Conservation (phyloP, 768 basidiomycete genomes). For the Naganishia antarctica region DNA sequence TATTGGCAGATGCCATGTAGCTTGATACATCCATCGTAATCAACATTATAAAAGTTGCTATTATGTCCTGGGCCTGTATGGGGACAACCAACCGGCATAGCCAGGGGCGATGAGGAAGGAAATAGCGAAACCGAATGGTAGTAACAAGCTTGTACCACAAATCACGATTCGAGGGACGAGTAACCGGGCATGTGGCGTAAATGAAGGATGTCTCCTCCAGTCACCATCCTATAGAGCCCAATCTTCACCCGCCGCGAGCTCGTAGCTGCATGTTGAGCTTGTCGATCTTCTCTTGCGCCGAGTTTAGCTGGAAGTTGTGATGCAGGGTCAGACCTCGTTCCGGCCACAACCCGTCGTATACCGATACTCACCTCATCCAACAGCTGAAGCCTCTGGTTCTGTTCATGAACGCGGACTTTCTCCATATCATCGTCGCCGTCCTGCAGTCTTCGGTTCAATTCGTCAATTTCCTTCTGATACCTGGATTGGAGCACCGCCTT, state of each 20-base stretch:
- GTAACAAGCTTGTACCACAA: too few species aligned
- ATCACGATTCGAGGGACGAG: too few species aligned
- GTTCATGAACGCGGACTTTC: conserved; percentile 52
- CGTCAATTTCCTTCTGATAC: conserved; percentile 52
- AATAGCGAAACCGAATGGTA: too few species aligned
- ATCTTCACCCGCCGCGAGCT: neutral
- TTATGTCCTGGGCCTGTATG: too few species aligned
- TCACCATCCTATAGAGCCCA: neutral
- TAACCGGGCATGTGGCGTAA: too few species aligned
- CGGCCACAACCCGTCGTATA: conserved; percentile 14
- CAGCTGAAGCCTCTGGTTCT: conserved; percentile 73
- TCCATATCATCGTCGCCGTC: conserved; percentile 62
- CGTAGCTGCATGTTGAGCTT: conserved; percentile 10
- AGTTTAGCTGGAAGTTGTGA: conserved; percentile 17
- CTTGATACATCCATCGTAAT: too few species aligned
- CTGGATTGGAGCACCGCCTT: conserved; percentile 56
- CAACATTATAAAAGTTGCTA: too few species aligned
- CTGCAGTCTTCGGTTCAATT: conserved; percentile 62
- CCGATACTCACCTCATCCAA: conserved; percentile 71
- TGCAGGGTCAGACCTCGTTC: neutral
- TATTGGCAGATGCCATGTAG: too few species aligned
- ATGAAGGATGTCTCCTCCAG: too few species aligned
- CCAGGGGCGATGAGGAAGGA: too few species aligned
- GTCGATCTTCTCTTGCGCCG: conserved; percentile 9
- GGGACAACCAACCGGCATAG: too few species aligned